phyloP scores from a whole-genome alignment of 2,329 filamentous ascomycete species.

The Pyricularia sp. region DNA sequence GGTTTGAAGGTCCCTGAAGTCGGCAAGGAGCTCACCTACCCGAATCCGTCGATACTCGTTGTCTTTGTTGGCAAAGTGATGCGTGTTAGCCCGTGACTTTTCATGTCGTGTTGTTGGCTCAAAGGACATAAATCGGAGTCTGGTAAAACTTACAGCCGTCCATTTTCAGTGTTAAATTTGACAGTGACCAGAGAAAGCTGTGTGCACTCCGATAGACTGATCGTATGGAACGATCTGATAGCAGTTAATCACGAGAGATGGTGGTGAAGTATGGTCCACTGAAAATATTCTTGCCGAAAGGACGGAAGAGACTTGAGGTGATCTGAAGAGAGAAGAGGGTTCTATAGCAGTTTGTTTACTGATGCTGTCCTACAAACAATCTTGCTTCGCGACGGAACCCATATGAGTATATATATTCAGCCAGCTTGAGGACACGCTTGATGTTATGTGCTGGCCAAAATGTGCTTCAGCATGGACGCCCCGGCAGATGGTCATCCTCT shows the following conservation, averaged over 20 bases:
- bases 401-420: background rate
- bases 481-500: background rate
- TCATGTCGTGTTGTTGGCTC: background rate
- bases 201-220: background rate
- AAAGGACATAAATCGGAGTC: background rate
- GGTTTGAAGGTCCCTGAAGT: constrained; percentile 49
- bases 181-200: constrained; percentile 2
- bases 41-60: constrained; percentile 46
- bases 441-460: background rate
- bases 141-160: constrained; percentile 10
- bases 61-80: constrained; percentile 24
- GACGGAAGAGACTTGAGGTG: background rate
- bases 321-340: background rate
- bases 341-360: background rate
- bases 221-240: background rate
- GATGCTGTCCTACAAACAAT: background rate
- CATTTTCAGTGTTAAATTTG: constrained; percentile 4
- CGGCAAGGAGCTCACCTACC: constrained; percentile 47
- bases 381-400: background rate
- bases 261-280: background rate
- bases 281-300: background rate
- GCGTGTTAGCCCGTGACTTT: background rate
- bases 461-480: background rate
- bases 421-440: background rate
- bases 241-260: too few relatives aligned